Percentiles rank a stretch among this genome's conserved stretches.
phyloP scores from a whole-genome alignment of 129 eudicot species.

The Erigeron canadensis region DNA sequence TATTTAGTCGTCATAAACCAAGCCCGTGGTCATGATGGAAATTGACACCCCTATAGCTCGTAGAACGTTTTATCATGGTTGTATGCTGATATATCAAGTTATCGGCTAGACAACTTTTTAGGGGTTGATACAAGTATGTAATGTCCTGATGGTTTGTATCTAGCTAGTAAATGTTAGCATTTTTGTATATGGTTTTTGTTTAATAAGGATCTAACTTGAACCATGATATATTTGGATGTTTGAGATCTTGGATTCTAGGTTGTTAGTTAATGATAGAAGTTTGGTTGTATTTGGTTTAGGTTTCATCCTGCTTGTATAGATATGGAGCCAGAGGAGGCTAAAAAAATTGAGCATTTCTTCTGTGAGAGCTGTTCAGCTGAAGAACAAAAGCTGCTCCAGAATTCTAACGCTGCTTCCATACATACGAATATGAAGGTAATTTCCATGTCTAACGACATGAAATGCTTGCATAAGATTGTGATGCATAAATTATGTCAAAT shows the following conservation, averaged over 20 bases:
- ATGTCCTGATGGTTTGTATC: no score
- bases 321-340: slow-evolving; percentile 80
- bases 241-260: not conserved
- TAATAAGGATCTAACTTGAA: not conserved
- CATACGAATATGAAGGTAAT: slow-evolving; percentile 69
- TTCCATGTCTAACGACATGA: slow-evolving; percentile 5
- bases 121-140: no score
- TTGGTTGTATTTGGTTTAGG: slow-evolving; percentile 49
- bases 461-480: no score
- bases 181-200: no score
- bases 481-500: not conserved
- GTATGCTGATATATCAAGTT: no score
- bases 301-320: slow-evolving; percentile 94
- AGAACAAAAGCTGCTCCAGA: slow-evolving; percentile 66
- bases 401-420: slow-evolving; percentile 63
- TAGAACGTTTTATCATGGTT: no score
- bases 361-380: slow-evolving; percentile 73
- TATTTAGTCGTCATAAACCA: no score
- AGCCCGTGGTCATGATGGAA: no score
- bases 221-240: not conserved
- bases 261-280: not conserved
- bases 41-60: no score
- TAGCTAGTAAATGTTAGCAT: no score
- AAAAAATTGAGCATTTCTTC: slow-evolving; percentile 71
- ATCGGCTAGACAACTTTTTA: no score